phyloP scores from a whole-genome alignment of 495 filamentous ascomycete species.

The Apodospora peruviana region DNA sequence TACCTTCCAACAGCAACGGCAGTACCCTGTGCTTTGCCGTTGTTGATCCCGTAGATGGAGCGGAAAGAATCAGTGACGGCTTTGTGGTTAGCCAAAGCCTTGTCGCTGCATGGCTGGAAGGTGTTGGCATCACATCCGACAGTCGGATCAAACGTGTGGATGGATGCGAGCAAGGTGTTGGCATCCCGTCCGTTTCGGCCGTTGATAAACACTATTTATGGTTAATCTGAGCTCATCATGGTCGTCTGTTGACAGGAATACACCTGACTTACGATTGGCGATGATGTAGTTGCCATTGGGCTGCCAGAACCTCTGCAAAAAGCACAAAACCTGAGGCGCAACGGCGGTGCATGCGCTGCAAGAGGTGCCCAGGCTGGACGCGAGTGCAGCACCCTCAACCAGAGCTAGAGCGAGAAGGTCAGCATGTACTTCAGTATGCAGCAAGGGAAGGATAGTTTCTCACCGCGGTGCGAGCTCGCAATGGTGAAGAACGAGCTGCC shows the following conservation, averaged over 20 bases:
- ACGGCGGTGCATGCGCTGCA: conserved; percentile 47
- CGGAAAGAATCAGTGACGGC: conserved; percentile 59
- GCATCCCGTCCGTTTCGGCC: conserved; percentile 54
- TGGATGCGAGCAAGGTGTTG: conserved; percentile 56
- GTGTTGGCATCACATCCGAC: conserved; percentile 52
- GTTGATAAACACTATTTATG: conserved; percentile 8
- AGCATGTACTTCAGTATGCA: background rate
- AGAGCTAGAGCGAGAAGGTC: conserved; percentile 36
- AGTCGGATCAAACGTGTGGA: conserved; percentile 58
- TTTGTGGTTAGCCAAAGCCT: conserved; percentile 61
- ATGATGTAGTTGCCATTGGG: conserved; percentile 46
- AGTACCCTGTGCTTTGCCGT: conserved; percentile 36
- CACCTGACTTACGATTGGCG: conserved; percentile 50
- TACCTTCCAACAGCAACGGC: conserved; percentile 65
- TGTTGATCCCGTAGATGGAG: conserved; percentile 54
- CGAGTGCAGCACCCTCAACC: conserved; percentile 58
- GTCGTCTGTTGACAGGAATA: too few species aligned
- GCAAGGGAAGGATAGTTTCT: background rate
- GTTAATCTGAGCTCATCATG: too few species aligned
- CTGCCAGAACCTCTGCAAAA: conserved; percentile 60
- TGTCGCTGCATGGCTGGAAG: conserved; percentile 60
- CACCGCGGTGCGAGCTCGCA: conserved; percentile 32
- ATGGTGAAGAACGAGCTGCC: conserved; percentile 57
- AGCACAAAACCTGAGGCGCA: conserved; percentile 57
- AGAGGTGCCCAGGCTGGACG: conserved; percentile 34